phyloP scores from a whole-genome alignment of 441 rosid genomes.

The Hypseocharis bilobata region DNA sequence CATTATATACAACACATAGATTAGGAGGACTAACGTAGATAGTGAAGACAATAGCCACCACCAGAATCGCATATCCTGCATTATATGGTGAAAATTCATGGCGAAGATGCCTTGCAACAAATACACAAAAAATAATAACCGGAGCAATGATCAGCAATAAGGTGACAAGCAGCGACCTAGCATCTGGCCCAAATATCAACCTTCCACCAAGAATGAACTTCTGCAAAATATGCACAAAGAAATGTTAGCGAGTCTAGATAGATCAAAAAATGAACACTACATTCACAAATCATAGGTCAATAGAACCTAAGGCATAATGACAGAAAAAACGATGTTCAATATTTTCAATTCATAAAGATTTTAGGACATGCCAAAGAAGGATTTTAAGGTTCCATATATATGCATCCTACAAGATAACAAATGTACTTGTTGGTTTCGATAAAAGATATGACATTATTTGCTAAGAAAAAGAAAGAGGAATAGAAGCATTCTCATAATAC shows the following conservation, averaged over 20 bases:
- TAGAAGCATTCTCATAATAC: neutral
- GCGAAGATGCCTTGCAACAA: constrained; percentile 79
- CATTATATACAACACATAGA: neutral
- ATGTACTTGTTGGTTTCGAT: neutral
- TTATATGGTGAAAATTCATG: constrained; percentile 56
- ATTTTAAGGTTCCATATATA: neutral
- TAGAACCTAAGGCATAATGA: neutral
- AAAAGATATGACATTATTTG: too few relatives aligned
- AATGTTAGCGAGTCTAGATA: constrained; percentile 2
- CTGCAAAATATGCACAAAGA: constrained; percentile 35
- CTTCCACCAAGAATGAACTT: constrained; percentile 82
- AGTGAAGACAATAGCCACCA: constrained; percentile 55
- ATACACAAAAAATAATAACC: constrained; percentile 58
- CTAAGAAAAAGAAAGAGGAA: neutral
- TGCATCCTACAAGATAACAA: too few relatives aligned
- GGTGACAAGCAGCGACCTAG: constrained; percentile 67
- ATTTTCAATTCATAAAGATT: neutral
- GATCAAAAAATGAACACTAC: neutral
- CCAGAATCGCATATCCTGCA: constrained; percentile 67
- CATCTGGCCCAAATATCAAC: constrained; percentile 95
- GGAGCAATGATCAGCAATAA: constrained; percentile 67
- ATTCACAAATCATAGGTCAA: neutral
- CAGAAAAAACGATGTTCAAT: too few relatives aligned
- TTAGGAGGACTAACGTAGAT: constrained; percentile 49
- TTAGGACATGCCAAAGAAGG: too few relatives aligned